Evolutionary conservation across 2,329 filamentous ascomycete species (phyloP).

Genomic region (Aureobasidium sp.): DNA sequence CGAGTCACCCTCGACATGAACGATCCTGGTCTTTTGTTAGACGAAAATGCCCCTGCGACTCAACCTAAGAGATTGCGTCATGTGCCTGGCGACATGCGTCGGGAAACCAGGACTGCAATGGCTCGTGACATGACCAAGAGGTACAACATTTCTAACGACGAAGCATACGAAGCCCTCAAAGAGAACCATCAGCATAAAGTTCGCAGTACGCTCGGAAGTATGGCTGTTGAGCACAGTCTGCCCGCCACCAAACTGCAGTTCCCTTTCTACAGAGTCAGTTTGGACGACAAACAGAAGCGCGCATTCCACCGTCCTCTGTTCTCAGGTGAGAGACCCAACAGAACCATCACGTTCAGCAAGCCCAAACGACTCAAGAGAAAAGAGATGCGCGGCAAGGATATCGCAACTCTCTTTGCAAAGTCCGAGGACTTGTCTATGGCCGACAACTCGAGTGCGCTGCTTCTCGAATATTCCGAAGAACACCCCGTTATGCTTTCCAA

Average conservation of each 20-base stretch:
- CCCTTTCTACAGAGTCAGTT: constrained; percentile 89
- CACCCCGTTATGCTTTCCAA: constrained; percentile 87
- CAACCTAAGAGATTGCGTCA: constrained; percentile 48
- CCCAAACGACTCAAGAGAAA: constrained; percentile 71
- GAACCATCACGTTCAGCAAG: constrained; percentile 64
- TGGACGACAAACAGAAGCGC: constrained; percentile 62
- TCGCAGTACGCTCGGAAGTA: constrained; percentile 79
- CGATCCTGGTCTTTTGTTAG: constrained; percentile 77
- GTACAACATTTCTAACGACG: constrained; percentile 95
- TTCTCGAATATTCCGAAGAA: constrained; percentile 95
- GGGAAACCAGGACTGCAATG: constrained; percentile 59
- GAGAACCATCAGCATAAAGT: constrained; percentile 97
- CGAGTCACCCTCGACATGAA: constrained; percentile 77
- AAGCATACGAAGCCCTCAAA: constrained; percentile 90
- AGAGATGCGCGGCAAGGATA: constrained; percentile 68
- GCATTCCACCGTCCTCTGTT: constrained; percentile 79
- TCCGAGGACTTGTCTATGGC: constrained; percentile 77
- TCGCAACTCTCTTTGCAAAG: constrained; percentile 67
- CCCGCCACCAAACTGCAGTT: constrained; percentile 86
- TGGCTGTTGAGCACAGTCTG: constrained; percentile 90
- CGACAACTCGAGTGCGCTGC: constrained; percentile 79
- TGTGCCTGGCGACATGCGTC: constrained; percentile 49
- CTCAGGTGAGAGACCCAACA: constrained; percentile 46
- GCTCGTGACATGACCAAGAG: constrained; percentile 67
- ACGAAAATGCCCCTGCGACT: constrained; percentile 60